Percentiles rank a stretch among this genome's conserved stretches.
Evolutionary conservation across 495 filamentous ascomycete species (phyloP).

Genomic region (Trichodelitschia bisporula): DNA sequence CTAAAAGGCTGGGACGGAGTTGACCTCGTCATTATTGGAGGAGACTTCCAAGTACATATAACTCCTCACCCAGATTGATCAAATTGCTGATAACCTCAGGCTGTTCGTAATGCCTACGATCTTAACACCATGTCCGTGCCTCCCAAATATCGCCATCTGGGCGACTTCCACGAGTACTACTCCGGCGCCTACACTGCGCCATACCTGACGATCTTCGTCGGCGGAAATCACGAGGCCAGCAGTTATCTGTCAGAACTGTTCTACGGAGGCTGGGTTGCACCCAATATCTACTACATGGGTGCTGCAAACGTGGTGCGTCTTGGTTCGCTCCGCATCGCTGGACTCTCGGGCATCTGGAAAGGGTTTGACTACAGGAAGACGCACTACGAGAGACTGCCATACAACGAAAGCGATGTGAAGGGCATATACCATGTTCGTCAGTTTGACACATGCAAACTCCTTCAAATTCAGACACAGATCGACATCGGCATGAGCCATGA

Average conservation of each 20-base stretch:
- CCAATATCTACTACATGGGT: slow-evolving; percentile 89
- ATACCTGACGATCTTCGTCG: slow-evolving; percentile 74
- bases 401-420: slow-evolving; percentile 42
- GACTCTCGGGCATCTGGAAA: slow-evolving; percentile 84
- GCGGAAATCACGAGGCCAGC: slow-evolving; percentile 83
- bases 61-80: not conserved
- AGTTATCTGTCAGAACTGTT: slow-evolving; percentile 73
- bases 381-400: slow-evolving; percentile 73
- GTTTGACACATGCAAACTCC: slow-evolving; percentile 71
- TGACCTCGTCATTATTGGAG: slow-evolving; percentile 69
- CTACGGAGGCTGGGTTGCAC: slow-evolving; percentile 92
- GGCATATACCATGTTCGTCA: slow-evolving; percentile 74
- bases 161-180: slow-evolving; percentile 88
- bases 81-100: slow-evolving; percentile 21
- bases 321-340: slow-evolving; percentile 69
- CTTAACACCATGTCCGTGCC: slow-evolving; percentile 72
- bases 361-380: slow-evolving; percentile 54
- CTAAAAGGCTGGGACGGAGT: slow-evolving; percentile 48
- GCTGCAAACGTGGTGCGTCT: slow-evolving; percentile 68
- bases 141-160: slow-evolving; percentile 53
- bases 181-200: slow-evolving; percentile 52
- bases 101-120: slow-evolving; percentile 70
- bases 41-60: slow-evolving; percentile 58
- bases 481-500: slow-evolving; percentile 87
- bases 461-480: slow-evolving; percentile 60